Base-by-base conservation (phyloP, 352 stramenopile genomes). In the Pythium vanterpoolii region DNA sequence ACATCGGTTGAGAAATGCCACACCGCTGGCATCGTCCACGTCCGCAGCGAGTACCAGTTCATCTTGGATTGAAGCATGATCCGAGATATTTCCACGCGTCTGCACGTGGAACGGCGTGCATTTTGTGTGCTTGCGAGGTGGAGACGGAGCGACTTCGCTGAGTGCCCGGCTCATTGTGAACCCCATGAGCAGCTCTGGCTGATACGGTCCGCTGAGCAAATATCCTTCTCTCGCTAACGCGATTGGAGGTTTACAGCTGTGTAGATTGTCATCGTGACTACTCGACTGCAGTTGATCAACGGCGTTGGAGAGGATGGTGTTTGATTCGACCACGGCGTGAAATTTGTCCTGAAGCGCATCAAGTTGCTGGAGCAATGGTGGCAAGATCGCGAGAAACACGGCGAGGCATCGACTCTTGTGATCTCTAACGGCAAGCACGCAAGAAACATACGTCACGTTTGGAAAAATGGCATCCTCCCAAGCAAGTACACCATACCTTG, bases 271-370 rank as follows among this genome's bases (percentile, higher is more conserved):
- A 21, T 62, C 60, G 19, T 58, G 48, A 19, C 52, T 13, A 19
- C 4, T 14, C 5, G 47, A 49, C 38, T 54, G 49, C 19, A 55
- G 18, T 49, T 87, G 75, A 38, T 83, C 65, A 1, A 87, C 34
- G 2, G 77, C 75, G 23, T 55, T 73, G 26, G 68, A 68, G 6
- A 87, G 52, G 49, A 87, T 86, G 26, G 68, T 64, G 21, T 84
- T 85, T 5, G 77, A 82, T 58, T 87, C 77, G 1, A 67, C 50
- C 3, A 68, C 68, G 5, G 73, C 71, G 24, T 59, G 31, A 30
- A 74, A 74, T 36, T 76, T 72, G 60, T 85, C 77, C n/a, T 83
- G 71, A 14, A 82, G 24, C 1, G 64, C 69, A 44, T 87, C 73
- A 19, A 85, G 49, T 28, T 72, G 66, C n/a, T 79, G 75, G 30